These are phyloP conservation scores for Metschnikowia santaceciliae DNA, from an alignment of 805 yeast species.

Conservation along the genomic window DNA sequence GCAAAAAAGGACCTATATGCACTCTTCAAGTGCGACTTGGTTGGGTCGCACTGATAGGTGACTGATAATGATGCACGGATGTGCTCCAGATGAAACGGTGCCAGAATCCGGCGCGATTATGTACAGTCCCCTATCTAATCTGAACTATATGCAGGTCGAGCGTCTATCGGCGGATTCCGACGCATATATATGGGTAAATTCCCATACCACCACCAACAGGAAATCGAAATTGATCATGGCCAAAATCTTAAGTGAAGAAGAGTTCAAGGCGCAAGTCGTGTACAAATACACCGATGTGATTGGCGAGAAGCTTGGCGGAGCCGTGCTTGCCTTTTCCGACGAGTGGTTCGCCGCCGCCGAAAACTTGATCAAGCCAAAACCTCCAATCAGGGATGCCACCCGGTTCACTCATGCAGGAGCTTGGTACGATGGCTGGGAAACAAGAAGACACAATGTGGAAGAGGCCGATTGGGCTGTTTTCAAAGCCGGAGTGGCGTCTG, in stretches of 20 bases:
- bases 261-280: slow-evolving; percentile 46
- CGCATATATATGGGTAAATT: background rate
- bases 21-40: too few species aligned
- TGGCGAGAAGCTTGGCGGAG: slow-evolving; percentile 81
- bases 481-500: slow-evolving; percentile 79
- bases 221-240: slow-evolving; percentile 11
- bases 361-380: slow-evolving; percentile 75
- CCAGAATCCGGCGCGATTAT: background rate
- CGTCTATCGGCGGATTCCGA: background rate
- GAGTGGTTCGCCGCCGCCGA: slow-evolving; percentile 96
- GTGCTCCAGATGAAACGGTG: background rate
- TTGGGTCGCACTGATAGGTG: background rate
- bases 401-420: slow-evolving; percentile 83
- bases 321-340: slow-evolving; percentile 65
- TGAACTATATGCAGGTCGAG: too few species aligned
- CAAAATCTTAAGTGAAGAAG: slow-evolving; percentile 20
- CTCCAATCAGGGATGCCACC: slow-evolving; percentile 79
- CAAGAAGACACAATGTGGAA: slow-evolving; percentile 84
- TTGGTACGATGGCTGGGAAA: slow-evolving; percentile 99
- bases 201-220: background rate
- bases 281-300: slow-evolving; percentile 69
- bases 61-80: background rate
- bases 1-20: too few species aligned
- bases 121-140: background rate
- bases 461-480: slow-evolving; percentile 86